Evolutionary conservation across 2,329 filamentous ascomycete genomes (phyloP).

Genomic region (Cordyceps cicadae): DNA sequence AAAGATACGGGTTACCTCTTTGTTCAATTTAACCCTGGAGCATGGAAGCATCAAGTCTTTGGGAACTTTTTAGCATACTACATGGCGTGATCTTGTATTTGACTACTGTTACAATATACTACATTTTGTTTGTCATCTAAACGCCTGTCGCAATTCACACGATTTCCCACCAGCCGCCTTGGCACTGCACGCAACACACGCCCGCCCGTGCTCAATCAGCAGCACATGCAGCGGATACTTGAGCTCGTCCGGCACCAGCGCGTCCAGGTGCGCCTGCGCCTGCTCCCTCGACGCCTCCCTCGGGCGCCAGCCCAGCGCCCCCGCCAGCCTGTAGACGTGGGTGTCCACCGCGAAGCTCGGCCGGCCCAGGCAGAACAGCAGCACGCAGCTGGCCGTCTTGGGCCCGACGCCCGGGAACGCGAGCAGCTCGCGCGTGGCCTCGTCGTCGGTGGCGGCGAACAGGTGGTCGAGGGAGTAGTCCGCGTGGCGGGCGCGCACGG

Average conservation of each 20-base stretch:
- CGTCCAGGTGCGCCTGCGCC: slow-evolving; percentile 42
- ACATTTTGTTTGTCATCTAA: neutral
- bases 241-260: slow-evolving; percentile 35
- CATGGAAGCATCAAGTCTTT: neutral
- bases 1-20: neutral
- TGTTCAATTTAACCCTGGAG: neutral
- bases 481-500: slow-evolving; percentile 43
- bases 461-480: slow-evolving; percentile 42
- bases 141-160: slow-evolving; percentile 5
- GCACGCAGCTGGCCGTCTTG: slow-evolving; percentile 46
- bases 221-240: slow-evolving; percentile 45
- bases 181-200: slow-evolving; percentile 37
- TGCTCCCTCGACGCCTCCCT: slow-evolving; percentile 32
- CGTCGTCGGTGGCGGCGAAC: slow-evolving; percentile 32
- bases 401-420: slow-evolving; percentile 43
- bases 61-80: neutral
- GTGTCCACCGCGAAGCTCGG: slow-evolving; percentile 46
- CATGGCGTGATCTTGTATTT: neutral
- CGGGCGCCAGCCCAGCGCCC: slow-evolving; percentile 42
- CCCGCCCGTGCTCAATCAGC: slow-evolving; percentile 38
- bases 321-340: slow-evolving; percentile 42
- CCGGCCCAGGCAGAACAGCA: slow-evolving; percentile 41
- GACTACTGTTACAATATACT: neutral
- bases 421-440: slow-evolving; percentile 42
- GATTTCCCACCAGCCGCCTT: neutral